Percentiles rank a stretch among this genome's conserved stretches.
Conservation (phyloP, 139 green algal species). For the Ostreobium quekettii region DNA sequence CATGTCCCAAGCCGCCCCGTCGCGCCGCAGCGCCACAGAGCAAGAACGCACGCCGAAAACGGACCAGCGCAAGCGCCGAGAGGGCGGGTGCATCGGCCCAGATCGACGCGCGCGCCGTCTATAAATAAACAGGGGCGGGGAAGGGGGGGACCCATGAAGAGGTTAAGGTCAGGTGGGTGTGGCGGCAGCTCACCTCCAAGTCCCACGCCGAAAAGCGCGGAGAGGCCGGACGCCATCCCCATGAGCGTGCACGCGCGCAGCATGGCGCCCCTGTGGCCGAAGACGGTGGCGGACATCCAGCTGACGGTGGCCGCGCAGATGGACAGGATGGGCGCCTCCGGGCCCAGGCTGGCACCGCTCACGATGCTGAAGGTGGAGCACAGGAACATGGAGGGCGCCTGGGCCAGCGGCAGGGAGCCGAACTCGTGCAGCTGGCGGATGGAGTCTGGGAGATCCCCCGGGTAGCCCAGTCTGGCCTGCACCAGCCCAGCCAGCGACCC, state of each 20-base stretch:
- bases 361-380: constrained; percentile 37
- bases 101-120: too few relatives aligned
- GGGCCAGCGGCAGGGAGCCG: constrained; percentile 24
- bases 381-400: constrained; percentile 40
- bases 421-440: constrained; percentile 28
- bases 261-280: constrained; percentile 17
- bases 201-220: constrained; percentile 39
- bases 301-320: constrained; percentile 30
- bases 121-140: too few relatives aligned
- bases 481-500: constrained; percentile 24
- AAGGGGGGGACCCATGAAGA: too few relatives aligned
- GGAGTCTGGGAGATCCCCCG: constrained; percentile 36
- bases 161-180: too few relatives aligned
- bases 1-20: too few relatives aligned
- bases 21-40: too few relatives aligned
- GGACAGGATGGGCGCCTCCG: constrained; percentile 35
- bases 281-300: constrained; percentile 22
- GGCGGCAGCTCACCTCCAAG: constrained; percentile 31
- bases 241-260: constrained; percentile 35
- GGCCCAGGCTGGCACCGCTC: constrained; percentile 32
- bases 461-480: constrained; percentile 29
- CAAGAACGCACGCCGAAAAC: too few relatives aligned
- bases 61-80: too few relatives aligned
- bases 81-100: too few relatives aligned
- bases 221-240: constrained; percentile 40